These are phyloP conservation scores for Colletotrichum sp. DNA, from an alignment of 2,329 filamentous ascomycete species.

Conservation along the genomic window DNA sequence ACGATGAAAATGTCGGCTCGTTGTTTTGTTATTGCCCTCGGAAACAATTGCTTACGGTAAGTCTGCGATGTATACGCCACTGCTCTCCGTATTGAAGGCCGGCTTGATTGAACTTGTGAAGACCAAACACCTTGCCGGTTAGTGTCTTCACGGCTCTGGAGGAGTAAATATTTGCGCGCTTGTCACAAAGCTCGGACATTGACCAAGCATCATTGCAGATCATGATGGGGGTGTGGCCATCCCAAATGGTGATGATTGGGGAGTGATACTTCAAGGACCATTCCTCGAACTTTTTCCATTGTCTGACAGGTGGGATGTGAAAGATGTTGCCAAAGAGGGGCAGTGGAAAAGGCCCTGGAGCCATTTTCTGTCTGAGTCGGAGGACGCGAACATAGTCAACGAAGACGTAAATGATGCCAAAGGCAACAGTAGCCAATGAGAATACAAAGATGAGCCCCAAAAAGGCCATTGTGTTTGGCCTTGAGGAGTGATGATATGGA, in stretches of 20 bases:
- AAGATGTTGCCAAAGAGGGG: background rate
- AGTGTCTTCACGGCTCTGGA: background rate
- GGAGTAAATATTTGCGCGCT: background rate
- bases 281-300: background rate
- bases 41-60: background rate
- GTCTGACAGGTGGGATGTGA: background rate
- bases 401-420: background rate
- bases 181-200: background rate
- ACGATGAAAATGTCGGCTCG: background rate
- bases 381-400: background rate
- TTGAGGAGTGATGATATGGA: background rate
- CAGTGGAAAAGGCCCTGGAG: background rate
- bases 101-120: background rate
- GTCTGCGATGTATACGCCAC: background rate
- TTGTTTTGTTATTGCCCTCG: background rate
- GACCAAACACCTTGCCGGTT: background rate
- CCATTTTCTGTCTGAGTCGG: background rate
- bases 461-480: background rate
- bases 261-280: background rate
- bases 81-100: background rate
- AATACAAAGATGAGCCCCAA: background rate
- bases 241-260: background rate
- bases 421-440: background rate
- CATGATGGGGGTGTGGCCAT: background rate
- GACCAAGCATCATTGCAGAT: background rate